Base-by-base conservation (phyloP, 2,329 filamentous ascomycete species). In the Simplicillium sp. region DNA sequence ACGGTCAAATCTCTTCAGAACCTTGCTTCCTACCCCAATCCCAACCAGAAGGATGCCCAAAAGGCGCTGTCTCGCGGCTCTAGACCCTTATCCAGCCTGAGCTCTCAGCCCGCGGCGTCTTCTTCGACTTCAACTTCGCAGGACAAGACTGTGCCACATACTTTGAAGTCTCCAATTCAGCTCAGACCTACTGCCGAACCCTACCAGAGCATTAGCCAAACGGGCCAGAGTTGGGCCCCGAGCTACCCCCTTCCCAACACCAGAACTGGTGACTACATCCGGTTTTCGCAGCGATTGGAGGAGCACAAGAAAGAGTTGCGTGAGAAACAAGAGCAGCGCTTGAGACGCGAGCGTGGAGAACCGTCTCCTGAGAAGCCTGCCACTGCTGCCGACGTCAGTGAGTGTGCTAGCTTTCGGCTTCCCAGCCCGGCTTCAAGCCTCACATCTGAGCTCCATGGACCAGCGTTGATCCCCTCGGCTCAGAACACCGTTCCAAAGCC, bases 11-110 rank as follows among this genome's bases (percentile, higher is more conserved):
- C 64, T 25, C 60, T 76, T 16, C 66, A 68, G 32, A 76, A 70
- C 47, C 52, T 77, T 47, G 73, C 73, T 13, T 76, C 73, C 2
- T 77, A 75, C 47, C 61, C 67, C 4, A 77, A 77, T 47, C 72
- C 71, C 7, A 68, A 62, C 52, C 73, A 75, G 53, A 68, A 68
- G 54, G 59, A 56, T 34, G 73, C 73, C 43, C 70, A 68, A 55
- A 67, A 61, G 47, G 57, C 63, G 14, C 64, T 75, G 43, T 54
- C 58, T 40, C 54, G 56, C 13, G 55, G 57, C 37, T 44, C 50
- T 32, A 59, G 52, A 47, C 42, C 50, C n/a, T 37, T 29, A 29
- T 31, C 31, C 17, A 50, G 45, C 15, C 37, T 49, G 11, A 37
- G 34, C 35, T 36, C 46, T n/a, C 38, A 47, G 37, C 44, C 46